phyloP scores from a whole-genome alignment of 106 monocot genomes.

The Dendrobium nobile region DNA sequence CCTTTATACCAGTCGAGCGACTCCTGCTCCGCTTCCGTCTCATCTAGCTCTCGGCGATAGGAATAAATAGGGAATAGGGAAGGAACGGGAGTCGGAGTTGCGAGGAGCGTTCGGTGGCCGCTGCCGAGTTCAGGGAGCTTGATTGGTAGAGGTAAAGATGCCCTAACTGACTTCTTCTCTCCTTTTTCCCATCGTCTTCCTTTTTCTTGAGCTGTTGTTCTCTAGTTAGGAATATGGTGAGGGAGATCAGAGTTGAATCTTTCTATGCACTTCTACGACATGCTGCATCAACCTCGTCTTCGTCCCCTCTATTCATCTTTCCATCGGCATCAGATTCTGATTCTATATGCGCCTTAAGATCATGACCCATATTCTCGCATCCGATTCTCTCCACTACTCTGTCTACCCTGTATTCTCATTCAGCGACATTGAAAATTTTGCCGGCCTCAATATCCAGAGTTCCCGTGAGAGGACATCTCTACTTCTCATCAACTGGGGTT shows the following conservation, averaged over 20 bases:
- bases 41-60: too few relatives aligned
- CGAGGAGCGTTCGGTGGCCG: too few relatives aligned
- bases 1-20: too few relatives aligned
- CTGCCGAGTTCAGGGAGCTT: too few relatives aligned
- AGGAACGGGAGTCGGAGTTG: too few relatives aligned
- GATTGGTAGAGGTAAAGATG: too few relatives aligned
- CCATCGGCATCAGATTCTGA: conserved; percentile 76
- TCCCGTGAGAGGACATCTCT: conserved; percentile 26
- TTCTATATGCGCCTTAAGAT: conserved; percentile 72
- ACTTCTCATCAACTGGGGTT: conserved; percentile 79
- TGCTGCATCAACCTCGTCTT: conserved; percentile 34
- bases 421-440: too few relatives aligned
- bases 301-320: conserved; percentile 68
- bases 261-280: conserved; percentile 54
- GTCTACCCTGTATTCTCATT: conserved; percentile 77
- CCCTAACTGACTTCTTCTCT: too few relatives aligned
- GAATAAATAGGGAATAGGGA: too few relatives aligned
- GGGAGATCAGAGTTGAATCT: conserved; percentile 38
- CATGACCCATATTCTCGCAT: conserved; percentile 58
- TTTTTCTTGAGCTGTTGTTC: neutral
- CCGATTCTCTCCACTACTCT: conserved; percentile 72
- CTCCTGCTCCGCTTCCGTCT: too few relatives aligned
- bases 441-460: conserved; percentile 20
- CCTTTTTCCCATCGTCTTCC: too few relatives aligned
- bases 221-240: conserved; percentile 24